phyloP scores from a whole-genome alignment of 768 basidiomycete species.

The Candolleomyces eurysporus region DNA sequence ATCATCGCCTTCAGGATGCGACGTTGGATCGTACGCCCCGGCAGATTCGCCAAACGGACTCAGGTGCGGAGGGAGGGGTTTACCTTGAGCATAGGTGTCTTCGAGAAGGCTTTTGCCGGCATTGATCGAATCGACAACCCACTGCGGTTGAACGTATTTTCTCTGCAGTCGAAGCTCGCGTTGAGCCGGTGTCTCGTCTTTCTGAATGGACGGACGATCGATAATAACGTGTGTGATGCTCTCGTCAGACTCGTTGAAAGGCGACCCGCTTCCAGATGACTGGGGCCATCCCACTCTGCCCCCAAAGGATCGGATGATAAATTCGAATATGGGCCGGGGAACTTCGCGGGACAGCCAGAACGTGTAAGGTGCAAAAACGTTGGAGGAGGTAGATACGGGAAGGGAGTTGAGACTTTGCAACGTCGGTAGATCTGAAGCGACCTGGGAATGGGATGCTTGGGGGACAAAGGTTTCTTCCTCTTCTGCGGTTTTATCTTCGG shows the following conservation, averaged over 20 bases:
- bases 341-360: conserved; percentile 95
- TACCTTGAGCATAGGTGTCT: conserved; percentile 83
- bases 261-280: conserved; percentile 80
- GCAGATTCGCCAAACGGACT: conserved; percentile 89
- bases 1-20: conserved; percentile 25
- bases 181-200: conserved; percentile 53
- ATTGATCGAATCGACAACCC: conserved; percentile 97
- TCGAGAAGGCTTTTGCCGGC: conserved; percentile 79
- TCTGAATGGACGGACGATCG: conserved; percentile 72
- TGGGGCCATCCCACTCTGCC: conserved; percentile 89
- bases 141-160: conserved; percentile 95
- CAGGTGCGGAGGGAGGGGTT: conserved; percentile 87
- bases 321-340: conserved; percentile 90
- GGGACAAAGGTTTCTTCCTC: conserved; percentile 70
- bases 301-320: conserved; percentile 88
- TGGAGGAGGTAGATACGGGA: conserved; percentile 54
- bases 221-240: conserved; percentile 94
- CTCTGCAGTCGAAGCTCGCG: conserved; percentile 63
- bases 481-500: conserved; percentile 27
- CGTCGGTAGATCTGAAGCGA: conserved; percentile 57
- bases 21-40: conserved; percentile 72
- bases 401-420: conserved; percentile 62
- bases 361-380: conserved; percentile 79
- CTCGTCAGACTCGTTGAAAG: conserved; percentile 72
- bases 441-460: conserved; percentile 47